Evolutionary conservation across 768 basidiomycete species (phyloP).

Genomic region (Psilocybe azurescens): DNA sequence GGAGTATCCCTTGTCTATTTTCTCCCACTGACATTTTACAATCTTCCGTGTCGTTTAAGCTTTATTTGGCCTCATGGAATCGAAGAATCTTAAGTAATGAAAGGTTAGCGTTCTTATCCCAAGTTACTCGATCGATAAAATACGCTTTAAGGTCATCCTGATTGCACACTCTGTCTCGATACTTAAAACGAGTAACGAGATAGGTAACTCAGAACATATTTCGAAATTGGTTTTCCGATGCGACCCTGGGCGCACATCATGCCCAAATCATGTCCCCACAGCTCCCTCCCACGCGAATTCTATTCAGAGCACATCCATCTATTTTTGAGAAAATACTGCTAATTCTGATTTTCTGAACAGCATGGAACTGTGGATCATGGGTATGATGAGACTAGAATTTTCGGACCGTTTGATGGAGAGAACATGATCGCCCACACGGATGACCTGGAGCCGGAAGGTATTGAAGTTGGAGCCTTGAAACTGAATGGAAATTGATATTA

Average conservation of each 20-base stretch:
- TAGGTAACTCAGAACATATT: not conserved
- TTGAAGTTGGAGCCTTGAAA: not conserved
- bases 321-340: not conserved
- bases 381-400: not conserved
- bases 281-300: not conserved
- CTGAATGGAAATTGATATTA: not conserved
- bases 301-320: not conserved
- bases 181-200: not conserved
- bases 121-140: not conserved
- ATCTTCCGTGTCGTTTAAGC: not conserved
- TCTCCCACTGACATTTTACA: not conserved
- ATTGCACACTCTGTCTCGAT: not conserved
- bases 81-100: not conserved
- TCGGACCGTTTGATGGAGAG: not conserved
- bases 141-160: not conserved
- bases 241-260: not conserved
- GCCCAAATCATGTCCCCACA: conserved; percentile 4
- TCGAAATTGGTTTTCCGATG: conserved; percentile 1
- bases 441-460: not conserved
- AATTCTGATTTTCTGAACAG: not conserved
- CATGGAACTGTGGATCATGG: not conserved
- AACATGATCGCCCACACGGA: not conserved
- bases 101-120: not conserved
- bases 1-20: not conserved
- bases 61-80: not conserved